phyloP scores from a whole-genome alignment of 192 early-diverging fungal species.

The Glomus cerebriforme region DNA sequence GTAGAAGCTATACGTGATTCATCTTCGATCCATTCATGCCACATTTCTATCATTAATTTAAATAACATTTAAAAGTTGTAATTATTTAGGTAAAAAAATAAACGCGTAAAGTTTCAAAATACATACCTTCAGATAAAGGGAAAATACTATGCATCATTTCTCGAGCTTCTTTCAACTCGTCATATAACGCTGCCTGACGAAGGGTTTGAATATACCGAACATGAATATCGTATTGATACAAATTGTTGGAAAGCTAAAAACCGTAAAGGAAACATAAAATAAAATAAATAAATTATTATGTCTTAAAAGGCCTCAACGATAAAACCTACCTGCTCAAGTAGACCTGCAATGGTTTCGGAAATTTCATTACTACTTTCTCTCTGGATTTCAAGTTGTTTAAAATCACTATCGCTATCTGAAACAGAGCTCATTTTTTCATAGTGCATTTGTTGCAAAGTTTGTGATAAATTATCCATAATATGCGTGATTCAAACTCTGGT shows the following conservation, averaged over 20 bases:
- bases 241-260: conserved; percentile 28
- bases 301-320: not conserved
- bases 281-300: not conserved
- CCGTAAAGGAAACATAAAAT: not conserved
- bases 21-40: conserved; percentile 76
- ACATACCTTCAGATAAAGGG: conserved; percentile 71
- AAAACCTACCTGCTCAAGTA: not conserved
- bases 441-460: too few relatives aligned
- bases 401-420: not conserved
- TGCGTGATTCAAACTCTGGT: too few relatives aligned
- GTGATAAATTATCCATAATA: too few relatives aligned
- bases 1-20: conserved; percentile 51
- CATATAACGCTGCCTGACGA: conserved; percentile 41
- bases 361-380: not conserved
- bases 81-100: too few relatives aligned
- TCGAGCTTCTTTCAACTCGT: conserved; percentile 56
- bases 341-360: not conserved
- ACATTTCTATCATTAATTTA: conserved; percentile 54
- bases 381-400: not conserved
- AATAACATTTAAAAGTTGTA: conserved; percentile 10
- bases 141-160: conserved; percentile 58
- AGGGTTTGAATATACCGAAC: conserved; percentile 48
- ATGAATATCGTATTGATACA: conserved; percentile 58
- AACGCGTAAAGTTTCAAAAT: not conserved
- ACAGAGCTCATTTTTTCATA: not conserved